Percentiles rank a stretch among this genome's conserved stretches.
These are phyloP conservation scores for Pachyrhizus erosus DNA, from an alignment of 306 rosid species.

Conservation along the genomic window DNA sequence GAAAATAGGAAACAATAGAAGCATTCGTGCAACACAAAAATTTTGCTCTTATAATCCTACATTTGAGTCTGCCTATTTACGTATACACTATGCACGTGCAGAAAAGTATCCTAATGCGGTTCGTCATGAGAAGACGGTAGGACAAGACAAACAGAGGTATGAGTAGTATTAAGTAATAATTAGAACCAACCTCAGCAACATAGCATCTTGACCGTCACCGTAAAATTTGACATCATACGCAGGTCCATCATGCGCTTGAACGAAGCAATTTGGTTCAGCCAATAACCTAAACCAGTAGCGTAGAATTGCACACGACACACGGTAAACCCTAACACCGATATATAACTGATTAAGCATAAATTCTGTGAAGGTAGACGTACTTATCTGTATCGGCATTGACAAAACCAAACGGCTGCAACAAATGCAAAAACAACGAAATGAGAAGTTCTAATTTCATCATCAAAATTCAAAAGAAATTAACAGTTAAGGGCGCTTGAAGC, in stretches of 20 bases:
- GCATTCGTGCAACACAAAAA: neutral
- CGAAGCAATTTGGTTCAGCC: slow-evolving; percentile 71
- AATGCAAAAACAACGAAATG: slow-evolving; percentile 5
- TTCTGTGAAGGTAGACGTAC: slow-evolving; percentile 50
- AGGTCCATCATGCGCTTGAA: slow-evolving; percentile 87
- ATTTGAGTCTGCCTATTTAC: neutral
- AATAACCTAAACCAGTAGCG: slow-evolving; percentile 57
- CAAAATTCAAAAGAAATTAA: neutral
- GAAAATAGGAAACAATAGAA: neutral
- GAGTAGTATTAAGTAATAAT: neutral
- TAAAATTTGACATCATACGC: slow-evolving; percentile 85
- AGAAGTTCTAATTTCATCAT: neutral
- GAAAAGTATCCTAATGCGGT: neutral
- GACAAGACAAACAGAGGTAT: neutral
- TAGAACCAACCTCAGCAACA: slow-evolving; percentile 89
- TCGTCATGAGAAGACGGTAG: neutral
- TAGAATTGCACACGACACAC: slow-evolving; percentile 43
- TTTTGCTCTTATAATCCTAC: neutral
- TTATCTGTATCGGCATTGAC: slow-evolving; percentile 47
- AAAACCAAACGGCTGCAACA: slow-evolving; percentile 68
- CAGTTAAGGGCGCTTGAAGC: neutral
- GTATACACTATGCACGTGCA: neutral
- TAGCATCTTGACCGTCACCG: slow-evolving; percentile 63
- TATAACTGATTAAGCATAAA: neutral
- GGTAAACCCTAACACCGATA: slow-evolving; percentile 27